These are phyloP conservation scores for Teunomyces pallodes DNA, from an alignment of 805 yeast genomes.

Conservation along the genomic window DNA sequence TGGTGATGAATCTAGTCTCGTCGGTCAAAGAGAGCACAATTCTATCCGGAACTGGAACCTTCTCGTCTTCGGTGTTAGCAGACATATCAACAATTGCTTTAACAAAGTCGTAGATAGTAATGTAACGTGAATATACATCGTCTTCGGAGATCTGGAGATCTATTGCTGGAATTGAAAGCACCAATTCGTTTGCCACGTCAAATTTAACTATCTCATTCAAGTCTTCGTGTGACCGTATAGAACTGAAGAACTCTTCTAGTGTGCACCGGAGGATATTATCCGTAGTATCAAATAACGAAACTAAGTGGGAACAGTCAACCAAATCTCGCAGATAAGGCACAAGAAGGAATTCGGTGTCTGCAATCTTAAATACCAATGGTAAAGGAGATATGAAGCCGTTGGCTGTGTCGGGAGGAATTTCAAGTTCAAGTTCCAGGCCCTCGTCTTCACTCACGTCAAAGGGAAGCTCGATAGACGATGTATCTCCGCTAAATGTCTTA, in stretches of 20 bases:
- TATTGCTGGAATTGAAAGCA: conserved; percentile 27
- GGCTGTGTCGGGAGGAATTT: background rate
- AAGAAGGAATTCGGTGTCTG: conserved; percentile 26
- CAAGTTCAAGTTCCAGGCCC: background rate
- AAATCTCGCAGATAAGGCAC: conserved; percentile 16
- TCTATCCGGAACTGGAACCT: background rate
- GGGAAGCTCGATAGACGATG: background rate
- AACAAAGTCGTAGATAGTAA: conserved; percentile 26
- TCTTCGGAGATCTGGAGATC: conserved; percentile 31
- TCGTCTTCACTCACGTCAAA: conserved; percentile 4
- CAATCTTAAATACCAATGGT: conserved; percentile 24
- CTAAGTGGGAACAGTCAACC: conserved; percentile 17
- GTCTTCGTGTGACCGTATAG: conserved; percentile 26
- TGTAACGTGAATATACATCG: conserved; percentile 23
- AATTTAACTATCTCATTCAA: conserved; percentile 23
- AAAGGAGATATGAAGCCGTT: background rate
- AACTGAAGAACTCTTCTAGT: conserved; percentile 24
- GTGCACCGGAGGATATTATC: conserved; percentile 13
- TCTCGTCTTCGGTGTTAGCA: conserved; percentile 8
- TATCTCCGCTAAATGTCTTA: background rate
- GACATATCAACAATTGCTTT: conserved; percentile 18
- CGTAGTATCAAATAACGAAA: conserved; percentile 24
- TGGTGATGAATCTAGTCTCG: conserved; percentile 26
- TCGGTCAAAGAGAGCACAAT: background rate
- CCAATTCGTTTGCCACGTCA: conserved; percentile 25